Evolutionary conservation across 805 yeast species (phyloP), one percentile per base, ranked within the genome.

Genomic region (Torulaspora microellipsoides): DNA sequence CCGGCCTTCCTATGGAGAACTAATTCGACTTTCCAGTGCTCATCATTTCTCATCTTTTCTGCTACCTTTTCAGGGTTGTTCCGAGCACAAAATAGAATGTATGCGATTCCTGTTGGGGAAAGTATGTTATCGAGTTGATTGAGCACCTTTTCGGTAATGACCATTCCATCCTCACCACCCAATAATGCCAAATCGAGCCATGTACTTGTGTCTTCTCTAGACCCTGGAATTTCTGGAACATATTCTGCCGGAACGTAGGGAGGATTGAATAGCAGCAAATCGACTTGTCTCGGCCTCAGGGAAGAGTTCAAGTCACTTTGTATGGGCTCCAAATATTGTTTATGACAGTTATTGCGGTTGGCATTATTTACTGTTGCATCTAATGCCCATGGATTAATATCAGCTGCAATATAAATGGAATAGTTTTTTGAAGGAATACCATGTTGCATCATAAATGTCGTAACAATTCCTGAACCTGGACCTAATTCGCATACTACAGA

Each of bases 101-200:
- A 91, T 0, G 97, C 98, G 4, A 78, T 72, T 0, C 99, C 99
- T 1, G 62, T 48, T 0, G 60, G 46, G 1, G 81, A 60, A n/a
- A 93, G 61, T 1, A 78, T 73, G 0, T 42, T n/a, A 27, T 76
- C 73, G 30, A 93, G 65, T 8, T 62, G 45, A 34, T 78, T 69
- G 25, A 93, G 66, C 1, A 93, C 72, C 42, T 66, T 65, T 64
- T 79, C 69, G 0, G 99, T 93, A 15, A 87, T 81, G 17, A 72
- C 79, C 98, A 93, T 91, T 0, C 99, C 99, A 54, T 85, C 83
- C 8, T 70, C 68, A 0, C 99, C 99, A 0, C 99, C 99, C 23
- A 83, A 72, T 17, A 93, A 72, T 0, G 99, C 99, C 43, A 91
- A 65, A 59, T 91, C 96, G 0, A 93, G 70, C 96, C 97, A 89